Base-by-base conservation (phyloP, 2,329 filamentous ascomycete genomes). In the Calonectria hawksworthii region DNA sequence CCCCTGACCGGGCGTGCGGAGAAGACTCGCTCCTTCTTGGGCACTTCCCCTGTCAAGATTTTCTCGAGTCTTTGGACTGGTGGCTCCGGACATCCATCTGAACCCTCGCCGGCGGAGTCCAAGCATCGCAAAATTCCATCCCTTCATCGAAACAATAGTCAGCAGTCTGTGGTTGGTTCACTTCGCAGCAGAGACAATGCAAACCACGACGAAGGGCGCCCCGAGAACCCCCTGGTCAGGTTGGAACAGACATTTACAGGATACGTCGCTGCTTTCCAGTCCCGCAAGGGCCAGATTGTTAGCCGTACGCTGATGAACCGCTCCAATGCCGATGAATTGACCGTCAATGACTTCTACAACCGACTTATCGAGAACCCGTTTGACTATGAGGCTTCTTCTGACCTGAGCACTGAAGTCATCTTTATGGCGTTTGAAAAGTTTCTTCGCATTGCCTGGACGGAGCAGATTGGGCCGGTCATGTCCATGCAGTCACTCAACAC, bases 371-470 rank as follows among this genome's bases (percentile, higher is more conserved):
- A 98, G 83, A 94, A 94, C 77, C 95, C 96, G 0, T 93, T 92
- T 68, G 95, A 95, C 80, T 90, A 94, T 76, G 94, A 98, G 68
- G 88, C 93, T 13, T 92, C 94, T 2, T 90, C 92, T 0, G 95
- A 98, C 74, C 90, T 95, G 11, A 91, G 93, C 4, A 92, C 96
- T 11, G 96, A 98, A 81, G 93, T 96, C 26, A 90, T 99, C 7
- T 98, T 98, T 82, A 94, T 94, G 32, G 94, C 96, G 0, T 99
- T 98, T 83, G 96, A 98, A 83, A 98, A 98, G 75, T 99, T 98
- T 79, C 87, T 98, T 74, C 93, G 92, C 73, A 93, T 96, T 76
- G 96, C 95, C 16, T 99, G 96, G 96, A 93, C 91, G 74, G 94
- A 96, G 77, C 93, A 95, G 79, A 96, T 98, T 89, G 96, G 96